Base-by-base conservation (phyloP, 2,329 filamentous ascomycete species). In the Colletotrichum orchidophilum region DNA sequence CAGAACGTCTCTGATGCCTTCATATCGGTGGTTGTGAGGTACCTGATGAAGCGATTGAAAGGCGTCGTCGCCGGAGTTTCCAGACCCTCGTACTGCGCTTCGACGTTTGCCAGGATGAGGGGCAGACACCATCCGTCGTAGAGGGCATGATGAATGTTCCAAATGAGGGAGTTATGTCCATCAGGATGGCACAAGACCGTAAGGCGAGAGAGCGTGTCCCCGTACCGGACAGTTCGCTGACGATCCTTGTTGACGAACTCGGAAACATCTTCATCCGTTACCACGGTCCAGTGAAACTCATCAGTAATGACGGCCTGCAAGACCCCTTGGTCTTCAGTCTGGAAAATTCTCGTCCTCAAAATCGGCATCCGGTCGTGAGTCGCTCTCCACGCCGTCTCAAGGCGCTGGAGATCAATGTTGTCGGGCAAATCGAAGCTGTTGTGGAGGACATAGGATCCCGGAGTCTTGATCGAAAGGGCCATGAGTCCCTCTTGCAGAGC, bases 121-220 rank as follows among this genome's bases (percentile, higher is more conserved):
- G 21, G 50, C 9, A 27, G 21, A 24, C 21, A 52, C 50, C 50
- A 26, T 2, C 73, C 73, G 33, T 76, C 75, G 62, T 73, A 74
- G 3, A 75, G 52, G 6, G 74, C 69, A 26, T 76, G 75, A 33
- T 76, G 75, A 9, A 70, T 63, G 26, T 63, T 65, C 71, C 67
- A 69, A 11, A 74, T 61, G 26, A 76, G 73, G 3, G 31, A 26
- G n/a, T 65, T 53, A 8, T 24, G 3, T 2, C 1, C 54, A 27
- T 33, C 50, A 12, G 3, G 50, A 13, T 62, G 8, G 21, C 33
- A 7, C 12, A 62, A 39, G 2, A 70, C 42, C 1, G 61, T 61
- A 12, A 63, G 65, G n/a, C 70, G 65, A 31, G 64, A 42, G 11
- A 74, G 54, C 1, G 27, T 66, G 70, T 27, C 29, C 6, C 63